Base-by-base conservation (phyloP, 2,329 filamentous ascomycete species). In the Exserohilum turcica region DNA sequence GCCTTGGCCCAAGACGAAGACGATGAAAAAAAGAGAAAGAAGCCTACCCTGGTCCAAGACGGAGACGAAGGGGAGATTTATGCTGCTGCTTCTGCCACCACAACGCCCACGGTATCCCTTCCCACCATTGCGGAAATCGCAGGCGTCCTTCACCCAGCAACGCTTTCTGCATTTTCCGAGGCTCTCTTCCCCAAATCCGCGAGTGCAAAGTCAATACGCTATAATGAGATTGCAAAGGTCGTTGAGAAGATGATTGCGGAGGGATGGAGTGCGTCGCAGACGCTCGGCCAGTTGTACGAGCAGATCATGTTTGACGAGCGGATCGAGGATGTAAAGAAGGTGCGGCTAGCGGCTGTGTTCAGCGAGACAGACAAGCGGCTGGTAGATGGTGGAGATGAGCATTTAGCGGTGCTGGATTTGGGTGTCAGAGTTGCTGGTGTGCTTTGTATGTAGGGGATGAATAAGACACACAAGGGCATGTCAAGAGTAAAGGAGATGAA, bases 321-420 rank as follows among this genome's bases (percentile, higher is more conserved):
- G 6, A 87, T 97, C 19, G 85, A 86, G 0, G 91, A 97, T 68
- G 76, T 85, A 10, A 90, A 96, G 70, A 99, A 99, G 78, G 95
- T 93, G 71, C 88, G 88, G 73, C 93, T 99, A 54, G 88, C 93
- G 42, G 81, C 90, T 57, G 81, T 93, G 3, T 99, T 99, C 71
- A 97, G 92, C 0, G 92, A 97, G 74, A 83, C 93, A 24, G 94
- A 99, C 72, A 97, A 97, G 81, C 84, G 94, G 60, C 77, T 99
- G 40, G 89, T 96, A 5, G 95, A 99, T 74, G 94, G 94, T 7
- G 89, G 92, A 2, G 94, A 99, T 70, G 94, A 99, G 77, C 93
- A 99, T 72, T 79, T 99, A 19, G 91, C 90, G 1, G 89, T 97
- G 54, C 78, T 99, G 28, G 93, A 99, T 74, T 72, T 97, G 60